Evolutionary conservation across 257 asterid genomes (phyloP).

Genomic region (Leptodermis oblonga): DNA sequence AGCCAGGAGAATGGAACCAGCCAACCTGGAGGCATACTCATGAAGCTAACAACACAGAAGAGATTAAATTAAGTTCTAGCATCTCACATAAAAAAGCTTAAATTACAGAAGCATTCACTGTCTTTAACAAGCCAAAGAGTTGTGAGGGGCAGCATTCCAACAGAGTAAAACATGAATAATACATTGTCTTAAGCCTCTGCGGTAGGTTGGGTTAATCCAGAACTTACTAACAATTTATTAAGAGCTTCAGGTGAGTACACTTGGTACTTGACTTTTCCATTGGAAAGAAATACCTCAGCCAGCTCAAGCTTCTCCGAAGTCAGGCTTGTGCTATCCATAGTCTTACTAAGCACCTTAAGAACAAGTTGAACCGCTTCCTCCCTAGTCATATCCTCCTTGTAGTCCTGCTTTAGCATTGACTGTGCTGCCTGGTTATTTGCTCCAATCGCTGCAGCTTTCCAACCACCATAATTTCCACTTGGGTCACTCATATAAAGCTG

Average conservation of each 20-base stretch:
- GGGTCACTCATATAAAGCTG: constrained; percentile 98
- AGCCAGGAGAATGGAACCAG: background rate
- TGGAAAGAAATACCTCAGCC: constrained; percentile 68
- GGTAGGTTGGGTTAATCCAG: constrained; percentile 85
- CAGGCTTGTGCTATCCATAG: constrained; percentile 94
- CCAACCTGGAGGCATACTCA: background rate
- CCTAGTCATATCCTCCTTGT: constrained; percentile 76
- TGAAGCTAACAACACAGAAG: background rate
- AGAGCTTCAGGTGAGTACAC: constrained; percentile 64
- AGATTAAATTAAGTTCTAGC: background rate
- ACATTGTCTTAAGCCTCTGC: constrained; percentile 51
- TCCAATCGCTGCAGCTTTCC: constrained; percentile 95
- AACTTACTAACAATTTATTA: constrained; percentile 49
- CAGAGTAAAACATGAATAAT: background rate
- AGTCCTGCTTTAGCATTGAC: constrained; percentile 89
- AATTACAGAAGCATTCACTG: constrained; percentile 7
- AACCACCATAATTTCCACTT: constrained; percentile 89
- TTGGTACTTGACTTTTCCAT: constrained; percentile 72
- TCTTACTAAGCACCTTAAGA: constrained; percentile 83
- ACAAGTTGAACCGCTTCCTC: constrained; percentile 83
- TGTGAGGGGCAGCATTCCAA: background rate
- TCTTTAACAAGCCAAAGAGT: constrained; percentile 1
- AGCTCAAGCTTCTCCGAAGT: constrained; percentile 89
- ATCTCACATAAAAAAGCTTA: constrained; percentile 2
- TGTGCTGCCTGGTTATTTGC: constrained; percentile 94